These are phyloP conservation scores for Kodamaea kaohsiungensis DNA, from an alignment of 805 yeast species.

Conservation along the genomic window DNA sequence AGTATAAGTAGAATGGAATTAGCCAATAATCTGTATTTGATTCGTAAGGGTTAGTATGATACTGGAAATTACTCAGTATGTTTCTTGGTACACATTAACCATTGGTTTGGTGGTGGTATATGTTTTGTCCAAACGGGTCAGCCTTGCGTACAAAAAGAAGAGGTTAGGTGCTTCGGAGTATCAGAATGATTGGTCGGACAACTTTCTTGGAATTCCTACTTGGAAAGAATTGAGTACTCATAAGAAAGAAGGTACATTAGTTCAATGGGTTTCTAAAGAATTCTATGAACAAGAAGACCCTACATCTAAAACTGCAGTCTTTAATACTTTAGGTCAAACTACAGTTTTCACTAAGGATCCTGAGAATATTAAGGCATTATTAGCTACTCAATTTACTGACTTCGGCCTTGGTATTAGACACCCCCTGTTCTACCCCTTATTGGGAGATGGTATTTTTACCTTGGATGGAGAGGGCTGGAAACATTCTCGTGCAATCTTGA, in stretches of 20 bases:
- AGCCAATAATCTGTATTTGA: background rate
- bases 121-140: background rate
- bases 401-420: conserved; percentile 20
- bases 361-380: conserved; percentile 22
- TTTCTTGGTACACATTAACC: background rate
- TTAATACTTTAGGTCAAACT: conserved; percentile 1
- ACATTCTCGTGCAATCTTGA: conserved; percentile 20
- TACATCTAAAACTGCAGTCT: background rate
- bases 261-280: background rate
- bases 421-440: conserved; percentile 15
- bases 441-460: conserved; percentile 24
- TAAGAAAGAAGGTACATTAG: background rate
- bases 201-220: background rate
- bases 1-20: background rate
- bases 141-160: background rate
- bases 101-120: background rate
- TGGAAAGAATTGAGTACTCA: background rate
- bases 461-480: conserved; percentile 24
- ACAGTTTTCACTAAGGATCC: conserved; percentile 19
- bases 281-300: background rate
- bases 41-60: background rate
- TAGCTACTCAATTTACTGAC: conserved; percentile 23
- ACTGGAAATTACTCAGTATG: conserved; percentile 8
- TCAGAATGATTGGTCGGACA: background rate
- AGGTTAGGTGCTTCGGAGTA: conserved; percentile 5